Base-by-base conservation (phyloP, 495 filamentous ascomycete genomes). In the Xylaria telfairii region DNA sequence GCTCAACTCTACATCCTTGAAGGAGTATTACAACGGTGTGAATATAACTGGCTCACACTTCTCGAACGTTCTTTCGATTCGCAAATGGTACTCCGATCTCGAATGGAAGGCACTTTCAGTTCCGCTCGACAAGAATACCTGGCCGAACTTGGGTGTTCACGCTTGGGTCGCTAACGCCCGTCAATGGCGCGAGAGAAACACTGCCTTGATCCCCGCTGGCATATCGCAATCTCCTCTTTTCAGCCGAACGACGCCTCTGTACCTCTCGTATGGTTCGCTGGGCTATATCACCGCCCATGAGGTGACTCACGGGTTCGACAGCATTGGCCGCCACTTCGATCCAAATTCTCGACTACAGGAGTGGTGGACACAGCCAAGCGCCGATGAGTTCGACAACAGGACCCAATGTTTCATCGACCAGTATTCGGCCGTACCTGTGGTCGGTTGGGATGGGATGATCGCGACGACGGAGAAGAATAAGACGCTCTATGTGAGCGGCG, bases 241-340 rank as follows among this genome's bases (percentile, higher is more conserved):
- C 72, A 85, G 88, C 57, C 82, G 84, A 1, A 76, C 82, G 37
- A 81, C 89, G 3, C 90, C 90, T 0, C 75, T 86, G 63, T 92
- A 91, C 69, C 70, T 91, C 41, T 84, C 85, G 49, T 92, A 91
- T 74, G 90, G 90, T 34, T 85, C 88, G 0, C 89, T 91, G 69
- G 90, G 89, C 39, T 80, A 86, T 10, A 84, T 91, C 49, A 85
- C 87, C 66, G 90, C 89, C 24, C 90, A 92, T 74, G 90, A 92
- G 73, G 83, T 91, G 21, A 90, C 88, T 2, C 90, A 92, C 75
- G 89, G 89, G 26, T 91, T 92, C 70, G 90, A 92, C 73, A 88
- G 85, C 21, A 87, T 81, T 19, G 90, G 90, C 57, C 83, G 89
- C 41, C 85, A 90, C 71, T 91, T 88, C 65, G 89, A 91, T 69